phyloP scores from a whole-genome alignment of 805 yeast genomes.

The Clavispora santaluciae region DNA sequence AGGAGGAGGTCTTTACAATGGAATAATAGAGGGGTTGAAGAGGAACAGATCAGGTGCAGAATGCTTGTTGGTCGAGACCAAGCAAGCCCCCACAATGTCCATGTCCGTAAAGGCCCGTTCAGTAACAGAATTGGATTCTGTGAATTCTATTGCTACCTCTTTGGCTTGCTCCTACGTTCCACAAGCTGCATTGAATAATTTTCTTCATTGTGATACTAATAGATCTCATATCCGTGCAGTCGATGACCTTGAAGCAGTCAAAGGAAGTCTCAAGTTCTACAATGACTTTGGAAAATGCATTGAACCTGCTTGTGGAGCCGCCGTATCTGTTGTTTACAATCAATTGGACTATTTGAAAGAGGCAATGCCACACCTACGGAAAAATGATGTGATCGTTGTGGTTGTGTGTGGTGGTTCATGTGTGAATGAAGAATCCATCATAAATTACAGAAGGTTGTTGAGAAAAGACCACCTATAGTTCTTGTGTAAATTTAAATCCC shows the following conservation, averaged over 20 bases:
- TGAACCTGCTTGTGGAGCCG: conserved; percentile 75
- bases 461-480: conserved; percentile 5
- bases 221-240: conserved; percentile 22
- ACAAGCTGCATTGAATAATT: conserved; percentile 41
- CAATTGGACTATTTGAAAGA: conserved; percentile 24
- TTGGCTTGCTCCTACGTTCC: conserved; percentile 61
- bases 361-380: conserved; percentile 20
- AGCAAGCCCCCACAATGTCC: conserved; percentile 57
- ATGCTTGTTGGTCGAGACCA: conserved; percentile 50
- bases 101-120: conserved; percentile 44
- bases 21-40: conserved; percentile 43
- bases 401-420: conserved; percentile 52
- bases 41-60: conserved; percentile 19
- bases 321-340: conserved; percentile 49
- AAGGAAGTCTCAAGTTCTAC: conserved; percentile 47
- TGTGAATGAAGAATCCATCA: conserved; percentile 12
- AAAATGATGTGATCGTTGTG: conserved; percentile 44
- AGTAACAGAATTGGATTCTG: conserved; percentile 41
- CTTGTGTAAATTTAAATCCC: no score
- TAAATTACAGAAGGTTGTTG: conserved; percentile 11
- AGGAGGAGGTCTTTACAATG: conserved; percentile 56
- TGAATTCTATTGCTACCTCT: conserved; percentile 56
- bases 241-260: conserved; percentile 53
- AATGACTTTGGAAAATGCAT: conserved; percentile 47
- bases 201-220: conserved; percentile 7